These are phyloP conservation scores for Casuarina equisetifolia DNA, from an alignment of 306 rosid species.

Conservation along the genomic window DNA sequence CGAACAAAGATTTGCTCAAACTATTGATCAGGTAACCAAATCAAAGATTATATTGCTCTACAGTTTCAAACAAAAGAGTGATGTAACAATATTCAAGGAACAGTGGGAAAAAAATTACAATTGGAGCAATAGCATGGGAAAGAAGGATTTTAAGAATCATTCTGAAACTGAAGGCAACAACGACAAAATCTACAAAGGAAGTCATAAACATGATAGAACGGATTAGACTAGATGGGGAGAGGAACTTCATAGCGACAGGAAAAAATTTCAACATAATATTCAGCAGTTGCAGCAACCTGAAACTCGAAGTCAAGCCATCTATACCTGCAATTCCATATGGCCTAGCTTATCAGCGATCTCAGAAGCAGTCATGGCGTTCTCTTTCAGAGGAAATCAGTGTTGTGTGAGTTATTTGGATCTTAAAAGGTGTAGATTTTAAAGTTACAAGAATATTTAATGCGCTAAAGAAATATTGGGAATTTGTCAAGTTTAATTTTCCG, in stretches of 20 bases:
- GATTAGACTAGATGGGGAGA: constrained; percentile 34
- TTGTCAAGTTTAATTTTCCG: too few species aligned
- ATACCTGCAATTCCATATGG: constrained; percentile 3
- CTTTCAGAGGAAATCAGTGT: too few species aligned
- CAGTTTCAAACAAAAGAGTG: constrained; percentile 5
- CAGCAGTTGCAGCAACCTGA: constrained; percentile 10
- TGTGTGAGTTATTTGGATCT: too few species aligned
- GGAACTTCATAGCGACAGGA: constrained; percentile 29
- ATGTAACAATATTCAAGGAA: constrained; percentile 12
- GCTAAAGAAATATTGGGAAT: too few species aligned
- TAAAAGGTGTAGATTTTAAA: too few species aligned
- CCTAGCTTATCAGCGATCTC: constrained; percentile 87
- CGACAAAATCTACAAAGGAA: constrained; percentile 27
- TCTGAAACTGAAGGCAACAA: constrained; percentile 39
- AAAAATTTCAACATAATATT: neutral
- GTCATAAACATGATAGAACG: constrained; percentile 31
- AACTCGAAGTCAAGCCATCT: constrained; percentile 32
- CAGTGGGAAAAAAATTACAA: constrained; percentile 18
- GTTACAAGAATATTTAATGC: too few species aligned
- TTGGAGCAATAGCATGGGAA: constrained; percentile 23
- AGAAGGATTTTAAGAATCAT: constrained; percentile 33
- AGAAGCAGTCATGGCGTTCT: constrained; percentile 88
- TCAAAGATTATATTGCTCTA: neutral
- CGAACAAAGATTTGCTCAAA: neutral
- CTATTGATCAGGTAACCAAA: neutral